Evolutionary conservation across 805 yeast genomes (phyloP), one percentile per base, ranked within the genome.

Genomic region (Suhomyces faveliae): DNA sequence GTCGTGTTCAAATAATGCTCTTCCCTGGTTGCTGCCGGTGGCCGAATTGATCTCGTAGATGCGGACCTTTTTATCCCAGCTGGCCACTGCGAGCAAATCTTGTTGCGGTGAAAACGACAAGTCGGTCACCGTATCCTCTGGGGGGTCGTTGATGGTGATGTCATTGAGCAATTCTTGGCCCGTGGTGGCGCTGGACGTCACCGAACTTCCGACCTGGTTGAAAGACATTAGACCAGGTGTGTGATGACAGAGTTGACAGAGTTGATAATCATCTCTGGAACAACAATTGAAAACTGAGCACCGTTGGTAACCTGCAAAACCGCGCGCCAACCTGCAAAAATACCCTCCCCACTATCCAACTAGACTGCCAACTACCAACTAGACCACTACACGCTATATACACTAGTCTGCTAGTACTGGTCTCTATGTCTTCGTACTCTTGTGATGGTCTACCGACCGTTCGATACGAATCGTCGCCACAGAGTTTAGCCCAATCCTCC

Each of bases 1-100:
- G 30, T 85, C 88, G 63, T 92, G 97, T 61, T 88, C 96, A 66
- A 78, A 91, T 60, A 91, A 64, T 0, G 97, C 97, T 43, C 96
- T 72, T 7, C 96, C 97, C 59, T 87, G 94, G 23, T 89, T 83
- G 47, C 80, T 79, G 4, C 97, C 97, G 35, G 79, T 77, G 46
- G 77, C 74, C 38, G 84, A 77, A 62, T 75, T 79, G 13, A 91
- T 82, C 66, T 94, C 98, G 74, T 94, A 94, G 47, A 94, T 84
- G 51, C 98, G 79, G 37, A 89, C 97, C 63, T 89, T 90, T 58
- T 86, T 87, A 68, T 94, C 99, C 99, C 99, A 94, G 13, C 95
- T 85, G 13, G 95, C 79, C 3, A 83, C 94, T 3, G 95, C 81
- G 50, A 94, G 65, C 49, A 82, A 74, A 55, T 94, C 96, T 15